A percentile compares a stretch with the other conserved stretches of the same genome.
phyloP scores from a whole-genome alignment of 441 rosid genomes.

The Metrosideros polymorpha region DNA sequence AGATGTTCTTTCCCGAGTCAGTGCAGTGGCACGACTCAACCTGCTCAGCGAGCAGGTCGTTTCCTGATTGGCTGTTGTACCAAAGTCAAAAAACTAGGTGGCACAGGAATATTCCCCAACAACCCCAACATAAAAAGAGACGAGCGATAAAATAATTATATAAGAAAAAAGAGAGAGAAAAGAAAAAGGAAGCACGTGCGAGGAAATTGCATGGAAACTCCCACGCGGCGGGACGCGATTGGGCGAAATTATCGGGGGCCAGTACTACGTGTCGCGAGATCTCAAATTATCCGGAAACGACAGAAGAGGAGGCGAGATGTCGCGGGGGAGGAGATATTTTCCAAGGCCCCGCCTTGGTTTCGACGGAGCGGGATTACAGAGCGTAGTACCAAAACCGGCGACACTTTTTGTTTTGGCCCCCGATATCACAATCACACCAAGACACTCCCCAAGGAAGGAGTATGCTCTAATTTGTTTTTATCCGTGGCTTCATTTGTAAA shows the following conservation, averaged over 20 bases:
- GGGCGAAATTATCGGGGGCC: not conserved
- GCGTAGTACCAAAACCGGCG: not conserved
- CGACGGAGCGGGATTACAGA: not conserved
- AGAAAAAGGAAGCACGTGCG: not conserved
- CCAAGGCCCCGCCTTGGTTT: not conserved
- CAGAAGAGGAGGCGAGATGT: not conserved
- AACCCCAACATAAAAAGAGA: not conserved
- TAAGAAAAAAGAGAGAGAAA: fast-evolving
- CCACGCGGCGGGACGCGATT: not conserved
- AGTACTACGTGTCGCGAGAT: not conserved
- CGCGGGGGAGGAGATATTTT: not conserved
- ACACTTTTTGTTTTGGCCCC: not conserved
- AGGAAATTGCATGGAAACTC: not conserved
- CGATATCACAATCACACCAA: not conserved
- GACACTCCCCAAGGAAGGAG: not conserved
- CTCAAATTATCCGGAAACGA: not conserved
- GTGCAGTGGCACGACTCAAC: not conserved
- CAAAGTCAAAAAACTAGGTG: not conserved
- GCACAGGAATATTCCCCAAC: not conserved
- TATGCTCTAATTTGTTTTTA: not conserved
- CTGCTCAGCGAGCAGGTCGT: not conserved
- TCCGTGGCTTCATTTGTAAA: not conserved
- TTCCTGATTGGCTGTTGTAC: not conserved
- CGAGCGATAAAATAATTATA: too few relatives aligned
- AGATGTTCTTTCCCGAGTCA: not conserved